These are phyloP conservation scores for Ascochyta lentis DNA, from an alignment of 2,329 filamentous ascomycete species.

Conservation along the genomic window DNA sequence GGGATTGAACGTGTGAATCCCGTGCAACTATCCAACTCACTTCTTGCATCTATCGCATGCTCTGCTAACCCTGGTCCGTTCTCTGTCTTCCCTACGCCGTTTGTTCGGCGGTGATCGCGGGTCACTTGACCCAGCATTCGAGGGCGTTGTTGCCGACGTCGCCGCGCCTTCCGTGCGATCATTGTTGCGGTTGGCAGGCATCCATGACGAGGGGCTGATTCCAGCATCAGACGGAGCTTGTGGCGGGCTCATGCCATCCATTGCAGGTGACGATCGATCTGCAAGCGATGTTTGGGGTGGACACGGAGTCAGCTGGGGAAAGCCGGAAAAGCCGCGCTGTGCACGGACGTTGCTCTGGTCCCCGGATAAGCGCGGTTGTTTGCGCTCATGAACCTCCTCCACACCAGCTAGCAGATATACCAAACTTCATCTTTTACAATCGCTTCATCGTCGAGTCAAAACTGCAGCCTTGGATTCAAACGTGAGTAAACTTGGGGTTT, in stretches of 20 bases:
- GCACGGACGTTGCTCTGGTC: background rate
- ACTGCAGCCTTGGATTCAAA: too few species aligned
- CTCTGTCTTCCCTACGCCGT: slow-evolving; percentile 43
- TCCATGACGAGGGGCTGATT: slow-evolving; percentile 12
- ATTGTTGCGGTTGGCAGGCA: slow-evolving; percentile 19
- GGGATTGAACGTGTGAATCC: background rate
- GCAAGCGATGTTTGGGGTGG: slow-evolving; percentile 15
- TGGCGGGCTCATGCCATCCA: slow-evolving; percentile 9
- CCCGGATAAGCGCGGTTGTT: slow-evolving; percentile 4
- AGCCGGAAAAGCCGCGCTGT: slow-evolving; percentile 12
- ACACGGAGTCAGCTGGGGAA: slow-evolving; percentile 9
- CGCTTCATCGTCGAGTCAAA: too few species aligned
- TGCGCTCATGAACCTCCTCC: background rate
- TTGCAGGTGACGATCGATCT: slow-evolving; percentile 5
- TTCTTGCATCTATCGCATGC: slow-evolving; percentile 59
- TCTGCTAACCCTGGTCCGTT: slow-evolving; percentile 54
- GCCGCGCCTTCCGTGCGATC: slow-evolving; percentile 14
- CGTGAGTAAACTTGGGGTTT: too few species aligned
- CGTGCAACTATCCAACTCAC: slow-evolving; percentile 36
- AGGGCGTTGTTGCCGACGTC: slow-evolving; percentile 19
- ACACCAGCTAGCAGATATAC: too few species aligned
- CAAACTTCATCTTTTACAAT: too few species aligned
- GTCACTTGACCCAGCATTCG: slow-evolving; percentile 28
- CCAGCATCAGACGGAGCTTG: slow-evolving; percentile 19
- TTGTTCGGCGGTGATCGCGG: slow-evolving; percentile 37